Base-by-base conservation (phyloP, 305 asterid genomes). In the Fraxinus velutina region DNA sequence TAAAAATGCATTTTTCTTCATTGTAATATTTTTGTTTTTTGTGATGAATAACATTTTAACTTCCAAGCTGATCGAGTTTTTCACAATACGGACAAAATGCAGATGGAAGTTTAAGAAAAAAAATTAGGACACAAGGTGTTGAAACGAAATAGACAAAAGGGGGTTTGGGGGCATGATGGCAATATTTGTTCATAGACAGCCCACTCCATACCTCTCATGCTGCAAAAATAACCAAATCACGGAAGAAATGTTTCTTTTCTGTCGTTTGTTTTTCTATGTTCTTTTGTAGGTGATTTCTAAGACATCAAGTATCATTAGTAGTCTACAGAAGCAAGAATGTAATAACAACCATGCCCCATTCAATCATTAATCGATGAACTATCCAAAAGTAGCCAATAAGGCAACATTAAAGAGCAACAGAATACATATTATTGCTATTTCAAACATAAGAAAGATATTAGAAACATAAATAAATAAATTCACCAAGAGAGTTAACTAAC, bases 401-500 rank as follows among this genome's bases (percentile, higher is more conserved):
- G 55, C 27, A 24, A 81, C 12, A 77, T 32, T 39, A 73, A 17
- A 4, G 52, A 76, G 57, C 7, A 76, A 42, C 22, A 77, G 15
- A 6, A 34, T 78, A 73, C 24, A 50, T 10, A 55, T 24, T 32
- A 47, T 33, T 73, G 7, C 24, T 4, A 57, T 57, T 57, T 57
- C 13, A n/a, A 17, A 57, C 24, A 57, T n/a, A 57, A n/a, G 9
- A 8, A 57, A 17, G 68, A 57, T 57, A 17, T 57, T 57, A 57
- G 19, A 13, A 50, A 50, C 22, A 57, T 57, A 1, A 57, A 57
- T 2, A 57, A 4, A 55, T 15, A 55, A 15, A 27, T 19, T 75
- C 10, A 72, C 13, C 77, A 44, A 24, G 77, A 42, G 17, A 33
- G 29, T 34, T 89, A 85, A 81, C 89, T 85, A 87, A 79, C 73